These are phyloP conservation scores for Basipetospora chlamydospora DNA, from an alignment of 2,329 filamentous ascomycete genomes.

Conservation along the genomic window DNA sequence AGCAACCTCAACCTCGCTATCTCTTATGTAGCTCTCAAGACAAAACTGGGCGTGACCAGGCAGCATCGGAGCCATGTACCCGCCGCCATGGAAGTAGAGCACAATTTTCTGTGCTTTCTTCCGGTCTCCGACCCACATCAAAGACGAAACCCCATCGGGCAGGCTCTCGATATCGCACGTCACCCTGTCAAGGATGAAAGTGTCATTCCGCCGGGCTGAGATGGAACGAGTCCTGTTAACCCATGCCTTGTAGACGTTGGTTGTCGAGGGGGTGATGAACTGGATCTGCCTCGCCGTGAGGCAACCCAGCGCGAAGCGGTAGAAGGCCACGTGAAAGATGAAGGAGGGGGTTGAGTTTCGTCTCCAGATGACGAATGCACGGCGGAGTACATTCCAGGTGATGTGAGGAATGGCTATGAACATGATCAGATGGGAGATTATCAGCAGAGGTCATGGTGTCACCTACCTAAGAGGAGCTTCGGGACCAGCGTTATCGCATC, in stretches of 20 bases:
- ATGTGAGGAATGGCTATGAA: background rate
- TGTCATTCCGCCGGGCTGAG: background rate
- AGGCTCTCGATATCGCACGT: constrained; percentile 7
- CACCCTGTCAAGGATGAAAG: background rate
- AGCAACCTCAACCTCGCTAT: constrained; percentile 12
- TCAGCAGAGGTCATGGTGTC: background rate
- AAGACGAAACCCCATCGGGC: constrained; percentile 8
- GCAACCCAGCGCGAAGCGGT: background rate
- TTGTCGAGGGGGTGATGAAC: background rate
- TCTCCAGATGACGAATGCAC: background rate
- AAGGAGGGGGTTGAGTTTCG: background rate
- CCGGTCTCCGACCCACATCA: constrained; percentile 16
- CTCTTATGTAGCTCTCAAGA: constrained; percentile 14
- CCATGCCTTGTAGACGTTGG: background rate
- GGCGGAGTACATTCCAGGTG: too few species aligned
- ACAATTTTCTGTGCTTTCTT: constrained; percentile 14
- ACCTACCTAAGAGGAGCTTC: background rate
- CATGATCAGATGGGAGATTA: background rate
- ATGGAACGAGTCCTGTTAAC: background rate
- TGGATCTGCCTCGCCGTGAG: background rate
- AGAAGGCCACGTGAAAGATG: background rate
- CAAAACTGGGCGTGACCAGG: constrained; percentile 14
- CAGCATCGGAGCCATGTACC: constrained; percentile 11
- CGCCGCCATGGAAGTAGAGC: constrained; percentile 17
- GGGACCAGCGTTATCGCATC: background rate